Evolutionary conservation across 2,329 filamentous ascomycete species (phyloP).

Genomic region (Bipolaris gigantea): DNA sequence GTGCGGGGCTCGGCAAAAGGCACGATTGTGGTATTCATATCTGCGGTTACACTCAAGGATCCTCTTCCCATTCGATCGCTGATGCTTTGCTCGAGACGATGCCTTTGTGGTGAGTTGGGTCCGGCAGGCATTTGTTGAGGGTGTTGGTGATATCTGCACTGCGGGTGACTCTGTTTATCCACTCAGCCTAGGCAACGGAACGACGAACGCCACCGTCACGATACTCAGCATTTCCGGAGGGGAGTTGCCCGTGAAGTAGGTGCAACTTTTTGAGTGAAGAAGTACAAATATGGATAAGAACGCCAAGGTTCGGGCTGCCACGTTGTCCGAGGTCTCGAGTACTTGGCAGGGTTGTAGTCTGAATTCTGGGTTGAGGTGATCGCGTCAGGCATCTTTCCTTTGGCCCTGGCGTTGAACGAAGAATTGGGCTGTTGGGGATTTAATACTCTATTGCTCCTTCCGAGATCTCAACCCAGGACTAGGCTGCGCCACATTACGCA

Average conservation of each 20-base stretch:
- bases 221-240: conserved; percentile 46
- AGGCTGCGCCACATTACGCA: background rate
- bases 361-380: too few relatives aligned
- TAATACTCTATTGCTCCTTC: too few relatives aligned
- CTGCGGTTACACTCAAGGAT: conserved; percentile 50
- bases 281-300: conserved; percentile 27
- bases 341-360: background rate
- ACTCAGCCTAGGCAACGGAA: conserved; percentile 57
- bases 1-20: conserved; percentile 52
- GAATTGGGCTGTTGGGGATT: too few relatives aligned
- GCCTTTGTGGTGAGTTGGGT: conserved; percentile 50
- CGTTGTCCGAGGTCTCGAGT: conserved; percentile 14
- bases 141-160: conserved; percentile 58
- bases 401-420: too few relatives aligned
- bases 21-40: conserved; percentile 62
- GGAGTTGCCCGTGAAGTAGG: conserved; percentile 28
- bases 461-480: background rate
- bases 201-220: conserved; percentile 38
- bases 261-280: conserved; percentile 44
- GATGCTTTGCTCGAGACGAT: conserved; percentile 62
- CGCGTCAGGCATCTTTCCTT: too few relatives aligned
- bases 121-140: conserved; percentile 42
- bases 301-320: conserved; percentile 43
- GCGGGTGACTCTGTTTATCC: conserved; percentile 61
- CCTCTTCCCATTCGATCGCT: conserved; percentile 53